Conservation (phyloP, 805 yeast species). For the Barnettozyma botsteinii region DNA sequence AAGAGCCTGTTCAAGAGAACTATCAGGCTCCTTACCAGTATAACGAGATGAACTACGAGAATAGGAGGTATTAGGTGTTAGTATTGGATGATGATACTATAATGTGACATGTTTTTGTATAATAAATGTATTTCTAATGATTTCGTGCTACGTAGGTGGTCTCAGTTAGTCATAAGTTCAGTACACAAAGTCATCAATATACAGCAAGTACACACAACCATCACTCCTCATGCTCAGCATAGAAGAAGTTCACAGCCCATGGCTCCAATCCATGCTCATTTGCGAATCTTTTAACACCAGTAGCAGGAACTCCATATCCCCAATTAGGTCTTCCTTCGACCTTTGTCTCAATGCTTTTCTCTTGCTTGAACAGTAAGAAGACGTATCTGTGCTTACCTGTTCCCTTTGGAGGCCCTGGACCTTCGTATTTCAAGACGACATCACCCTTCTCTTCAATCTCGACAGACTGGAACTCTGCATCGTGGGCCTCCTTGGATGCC, state of each 20-base stretch:
- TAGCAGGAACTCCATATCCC: conserved; percentile 82
- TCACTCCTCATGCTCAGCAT: conserved; percentile 51
- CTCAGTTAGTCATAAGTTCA: no score
- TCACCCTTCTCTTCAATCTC: conserved; percentile 33
- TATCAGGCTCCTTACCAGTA: conserved; percentile 2
- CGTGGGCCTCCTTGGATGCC: conserved; percentile 26
- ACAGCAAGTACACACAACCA: no score
- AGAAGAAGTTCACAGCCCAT: conserved; percentile 76
- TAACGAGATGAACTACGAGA: conserved; percentile 5
- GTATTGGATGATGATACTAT: neutral
- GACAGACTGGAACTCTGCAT: conserved; percentile 30
- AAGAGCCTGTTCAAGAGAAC: neutral
- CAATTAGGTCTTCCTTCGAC: conserved; percentile 61
- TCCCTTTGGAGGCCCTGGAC: conserved; percentile 87
- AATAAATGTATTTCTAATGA: neutral
- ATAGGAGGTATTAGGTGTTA: neutral
- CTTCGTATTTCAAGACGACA: conserved; percentile 53
- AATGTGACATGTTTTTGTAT: neutral
- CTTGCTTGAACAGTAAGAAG: conserved; percentile 66
- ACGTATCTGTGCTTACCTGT: conserved; percentile 88
- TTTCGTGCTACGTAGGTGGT: no score
- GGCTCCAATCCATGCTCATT: conserved; percentile 54
- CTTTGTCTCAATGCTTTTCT: conserved; percentile 29
- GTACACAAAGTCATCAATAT: neutral
- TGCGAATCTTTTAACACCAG: conserved; percentile 75